A percentile compares a stretch with the other conserved stretches of the same genome.
These are phyloP conservation scores for Paramecium caudatum DNA, from an alignment of 73 alveolate genomes.

Conservation along the genomic window DNA sequence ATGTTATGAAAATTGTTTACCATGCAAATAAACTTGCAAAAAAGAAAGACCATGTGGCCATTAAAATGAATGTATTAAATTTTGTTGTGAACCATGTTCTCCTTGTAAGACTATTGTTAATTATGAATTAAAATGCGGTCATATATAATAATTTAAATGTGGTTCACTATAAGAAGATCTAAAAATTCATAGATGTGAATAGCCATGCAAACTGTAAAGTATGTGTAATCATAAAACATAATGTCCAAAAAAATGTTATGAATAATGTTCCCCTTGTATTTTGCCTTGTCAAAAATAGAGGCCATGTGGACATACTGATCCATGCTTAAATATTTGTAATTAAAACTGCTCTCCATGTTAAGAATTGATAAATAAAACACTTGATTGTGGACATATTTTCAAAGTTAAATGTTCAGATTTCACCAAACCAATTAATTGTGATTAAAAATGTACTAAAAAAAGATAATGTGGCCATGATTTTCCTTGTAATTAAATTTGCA, in stretches of 20 bases:
- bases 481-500: background rate
- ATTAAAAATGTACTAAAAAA: background rate
- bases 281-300: background rate
- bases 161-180: background rate
- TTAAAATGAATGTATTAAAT: background rate
- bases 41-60: background rate
- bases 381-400: background rate
- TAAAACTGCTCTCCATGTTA: slow-evolving; percentile 5
- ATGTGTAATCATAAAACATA: too few relatives aligned
- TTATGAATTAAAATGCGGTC: background rate
- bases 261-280: slow-evolving; percentile 1
- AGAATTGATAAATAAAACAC: background rate
- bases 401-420: background rate
- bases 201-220: too few relatives aligned
- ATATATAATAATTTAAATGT: background rate
- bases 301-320: background rate
- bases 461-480: slow-evolving; percentile 7
- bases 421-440: too few relatives aligned
- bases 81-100: background rate
- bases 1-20: slow-evolving; percentile 80
- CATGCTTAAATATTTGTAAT: background rate
- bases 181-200: background rate
- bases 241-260: too few relatives aligned
- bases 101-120: background rate
- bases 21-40: slow-evolving; percentile 80